These are phyloP conservation scores for Scenedesmus sp. DNA, from an alignment of 163 green algal species.

Conservation along the genomic window DNA sequence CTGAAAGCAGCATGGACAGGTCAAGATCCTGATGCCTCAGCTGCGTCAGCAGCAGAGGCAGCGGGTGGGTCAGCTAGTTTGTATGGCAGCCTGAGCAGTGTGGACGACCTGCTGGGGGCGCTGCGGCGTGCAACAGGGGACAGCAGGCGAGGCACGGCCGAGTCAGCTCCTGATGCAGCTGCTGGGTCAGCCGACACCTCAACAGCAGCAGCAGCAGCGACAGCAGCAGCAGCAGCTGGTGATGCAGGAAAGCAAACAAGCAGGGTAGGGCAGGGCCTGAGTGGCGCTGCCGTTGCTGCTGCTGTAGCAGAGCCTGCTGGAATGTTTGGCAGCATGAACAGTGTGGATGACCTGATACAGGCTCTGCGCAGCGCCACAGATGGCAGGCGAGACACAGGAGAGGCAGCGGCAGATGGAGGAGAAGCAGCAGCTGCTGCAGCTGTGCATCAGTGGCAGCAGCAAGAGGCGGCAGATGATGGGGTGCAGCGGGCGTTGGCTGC, in stretches of 20 bases:
- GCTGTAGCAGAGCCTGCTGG: neutral
- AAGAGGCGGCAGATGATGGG: neutral
- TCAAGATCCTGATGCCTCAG: neutral
- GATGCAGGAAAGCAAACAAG: neutral
- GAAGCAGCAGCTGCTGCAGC: neutral
- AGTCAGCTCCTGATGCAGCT: neutral
- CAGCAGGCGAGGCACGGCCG: neutral
- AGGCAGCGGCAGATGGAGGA: neutral
- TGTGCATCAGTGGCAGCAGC: neutral
- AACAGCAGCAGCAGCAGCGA: neutral
- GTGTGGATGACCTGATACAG: slow-evolving; percentile 11
- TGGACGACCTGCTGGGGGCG: slow-evolving; percentile 3
- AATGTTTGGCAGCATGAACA: neutral
- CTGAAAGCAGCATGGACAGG: neutral
- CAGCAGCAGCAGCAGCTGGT: neutral
- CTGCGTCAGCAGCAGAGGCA: neutral
- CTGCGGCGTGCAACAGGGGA: neutral
- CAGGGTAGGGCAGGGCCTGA: neutral
- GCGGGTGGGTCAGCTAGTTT: neutral
- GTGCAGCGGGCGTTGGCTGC: neutral
- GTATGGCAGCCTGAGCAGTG: neutral
- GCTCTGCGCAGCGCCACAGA: slow-evolving; percentile 9
- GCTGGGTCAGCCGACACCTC: neutral
- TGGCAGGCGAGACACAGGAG: neutral
- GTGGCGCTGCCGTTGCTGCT: neutral